These are phyloP conservation scores for Claviceps africana DNA, from an alignment of 2,329 filamentous ascomycete genomes.

Conservation along the genomic window DNA sequence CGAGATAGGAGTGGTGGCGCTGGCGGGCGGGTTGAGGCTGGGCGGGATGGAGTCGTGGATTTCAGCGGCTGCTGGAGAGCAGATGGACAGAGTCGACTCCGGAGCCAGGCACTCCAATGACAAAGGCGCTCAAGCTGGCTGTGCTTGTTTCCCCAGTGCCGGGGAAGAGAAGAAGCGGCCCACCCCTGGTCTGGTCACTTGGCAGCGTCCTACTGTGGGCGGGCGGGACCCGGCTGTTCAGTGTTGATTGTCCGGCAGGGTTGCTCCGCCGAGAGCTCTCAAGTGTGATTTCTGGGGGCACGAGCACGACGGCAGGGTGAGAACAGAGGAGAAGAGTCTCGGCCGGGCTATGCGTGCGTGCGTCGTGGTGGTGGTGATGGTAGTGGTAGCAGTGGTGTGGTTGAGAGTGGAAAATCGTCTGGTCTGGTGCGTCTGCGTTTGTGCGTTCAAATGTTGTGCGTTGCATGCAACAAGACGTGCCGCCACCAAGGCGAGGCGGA, in stretches of 20 bases:
- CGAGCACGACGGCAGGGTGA: neutral
- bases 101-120: neutral
- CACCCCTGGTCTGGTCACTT: neutral
- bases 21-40: neutral
- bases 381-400: no score
- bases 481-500: no score
- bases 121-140: neutral
- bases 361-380: no score
- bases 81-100: neutral
- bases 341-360: no score
- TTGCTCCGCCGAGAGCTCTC: neutral
- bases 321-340: no score
- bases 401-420: no score
- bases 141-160: neutral
- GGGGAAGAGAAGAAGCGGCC: neutral
- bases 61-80: neutral
- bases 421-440: neutral
- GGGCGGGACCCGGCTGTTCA: neutral
- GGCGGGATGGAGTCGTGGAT: conserved; percentile 3
- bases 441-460: neutral
- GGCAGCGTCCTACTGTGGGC: neutral
- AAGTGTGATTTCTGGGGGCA: neutral
- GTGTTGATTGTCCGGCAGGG: no score
- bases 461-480: no score
- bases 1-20: neutral